Evolutionary conservation across 2,329 filamentous ascomycete species (phyloP).

Genomic region (Thielaviopsis musarum): DNA sequence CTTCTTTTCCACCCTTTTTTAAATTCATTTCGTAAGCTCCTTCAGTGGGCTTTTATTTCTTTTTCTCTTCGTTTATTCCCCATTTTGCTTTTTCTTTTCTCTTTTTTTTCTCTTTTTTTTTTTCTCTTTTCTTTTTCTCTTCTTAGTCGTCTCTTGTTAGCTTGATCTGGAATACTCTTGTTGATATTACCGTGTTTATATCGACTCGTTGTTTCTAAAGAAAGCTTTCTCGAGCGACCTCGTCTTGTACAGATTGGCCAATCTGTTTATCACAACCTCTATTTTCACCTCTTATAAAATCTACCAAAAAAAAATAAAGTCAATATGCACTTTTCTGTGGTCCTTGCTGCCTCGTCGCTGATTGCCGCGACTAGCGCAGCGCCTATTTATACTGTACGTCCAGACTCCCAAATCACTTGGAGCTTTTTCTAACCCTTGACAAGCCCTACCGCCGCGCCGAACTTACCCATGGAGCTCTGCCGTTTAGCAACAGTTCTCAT

Average conservation of each 20-base stretch:
- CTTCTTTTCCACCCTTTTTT: not conserved
- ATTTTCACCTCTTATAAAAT: not conserved
- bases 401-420: not conserved
- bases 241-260: conserved; percentile 4
- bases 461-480: too few species aligned
- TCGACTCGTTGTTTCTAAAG: not conserved
- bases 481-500: not conserved
- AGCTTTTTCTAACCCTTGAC: not conserved
- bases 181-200: not conserved
- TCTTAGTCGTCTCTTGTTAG: not conserved
- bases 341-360: conserved; percentile 8
- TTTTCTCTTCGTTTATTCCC: conserved; percentile 1
- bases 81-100: not conserved
- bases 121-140: not conserved
- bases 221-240: not conserved
- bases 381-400: conserved; percentile 5
- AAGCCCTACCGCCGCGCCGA: not conserved
- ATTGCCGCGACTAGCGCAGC: not conserved
- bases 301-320: not conserved
- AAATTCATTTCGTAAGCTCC: not conserved
- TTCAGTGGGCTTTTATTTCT: not conserved
- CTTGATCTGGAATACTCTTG: too few species aligned
- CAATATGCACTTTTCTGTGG: conserved; percentile 8
- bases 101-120: not conserved
- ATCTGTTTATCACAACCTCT: not conserved